These are phyloP conservation scores for Trichoderma breve DNA, from an alignment of 2,329 filamentous ascomycete genomes.

Conservation along the genomic window DNA sequence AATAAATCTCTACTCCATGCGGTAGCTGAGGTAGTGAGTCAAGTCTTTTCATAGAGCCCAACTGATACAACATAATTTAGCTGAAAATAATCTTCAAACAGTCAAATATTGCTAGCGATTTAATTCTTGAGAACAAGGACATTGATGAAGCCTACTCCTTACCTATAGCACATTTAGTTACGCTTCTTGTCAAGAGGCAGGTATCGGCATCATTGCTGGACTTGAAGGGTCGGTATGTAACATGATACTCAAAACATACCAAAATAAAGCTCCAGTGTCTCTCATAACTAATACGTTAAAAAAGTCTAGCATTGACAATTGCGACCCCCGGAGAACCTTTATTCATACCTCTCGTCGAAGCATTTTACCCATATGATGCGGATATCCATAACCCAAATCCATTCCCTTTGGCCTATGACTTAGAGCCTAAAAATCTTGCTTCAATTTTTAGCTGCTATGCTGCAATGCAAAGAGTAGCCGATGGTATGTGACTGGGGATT, in stretches of 20 bases:
- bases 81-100: not conserved
- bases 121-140: not conserved
- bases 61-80: not conserved
- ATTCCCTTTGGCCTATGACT: not conserved
- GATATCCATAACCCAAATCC: not conserved
- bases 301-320: not conserved
- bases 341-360: not conserved
- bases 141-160: not conserved
- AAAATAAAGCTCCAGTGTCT: not conserved
- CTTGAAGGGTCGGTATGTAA: not conserved
- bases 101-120: not conserved
- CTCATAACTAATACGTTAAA: not conserved
- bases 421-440: not conserved
- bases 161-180: not conserved
- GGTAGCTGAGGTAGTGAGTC: not conserved
- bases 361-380: not conserved
- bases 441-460: not conserved
- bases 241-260: not conserved
- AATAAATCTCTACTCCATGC: not conserved
- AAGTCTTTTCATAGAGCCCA: fast-evolving
- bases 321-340: not conserved
- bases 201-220: not conserved
- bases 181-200: not conserved
- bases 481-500: not conserved
- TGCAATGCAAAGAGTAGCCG: not conserved